Evolutionary conservation across 257 asterid genomes (phyloP).

Genomic region (Apocynum venetum): DNA sequence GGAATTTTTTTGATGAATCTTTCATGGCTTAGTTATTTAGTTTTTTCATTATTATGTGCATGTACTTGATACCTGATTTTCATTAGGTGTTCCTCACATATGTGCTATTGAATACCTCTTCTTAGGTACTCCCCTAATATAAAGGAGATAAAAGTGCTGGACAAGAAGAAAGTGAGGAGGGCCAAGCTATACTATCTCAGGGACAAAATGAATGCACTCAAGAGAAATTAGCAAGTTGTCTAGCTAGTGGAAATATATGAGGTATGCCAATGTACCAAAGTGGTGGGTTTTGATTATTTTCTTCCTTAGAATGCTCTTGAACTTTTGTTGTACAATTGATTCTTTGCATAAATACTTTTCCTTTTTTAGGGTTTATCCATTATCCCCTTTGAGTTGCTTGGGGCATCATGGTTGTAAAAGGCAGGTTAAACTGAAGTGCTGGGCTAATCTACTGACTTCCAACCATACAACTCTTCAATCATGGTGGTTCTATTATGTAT

Average conservation of each 20-base stretch:
- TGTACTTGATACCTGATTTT: too few relatives aligned
- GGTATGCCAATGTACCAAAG: not conserved
- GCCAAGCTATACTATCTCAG: too few relatives aligned
- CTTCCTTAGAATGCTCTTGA: not conserved
- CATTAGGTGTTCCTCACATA: too few relatives aligned
- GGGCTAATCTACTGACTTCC: not conserved
- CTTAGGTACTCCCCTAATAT: too few relatives aligned
- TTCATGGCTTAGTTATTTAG: too few relatives aligned
- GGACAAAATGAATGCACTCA: conserved; percentile 87
- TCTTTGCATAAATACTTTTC: not conserved
- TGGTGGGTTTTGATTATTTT: not conserved
- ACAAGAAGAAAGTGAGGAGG: too few relatives aligned
- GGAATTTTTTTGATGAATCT: too few relatives aligned
- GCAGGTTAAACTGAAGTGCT: not conserved
- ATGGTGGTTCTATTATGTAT: not conserved
- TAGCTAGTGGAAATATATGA: too few relatives aligned
- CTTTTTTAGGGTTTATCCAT: not conserved
- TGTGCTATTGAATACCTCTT: too few relatives aligned
- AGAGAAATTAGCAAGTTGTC: conserved; percentile 44
- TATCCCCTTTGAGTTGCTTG: not conserved
- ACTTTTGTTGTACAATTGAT: not conserved
- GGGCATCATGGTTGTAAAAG: not conserved
- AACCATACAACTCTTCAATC: not conserved
- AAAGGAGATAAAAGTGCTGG: too few relatives aligned
- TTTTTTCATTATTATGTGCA: too few relatives aligned